Conservation (phyloP, 2,329 filamentous ascomycete genomes). For the Ophioceras dolichostomum region DNA sequence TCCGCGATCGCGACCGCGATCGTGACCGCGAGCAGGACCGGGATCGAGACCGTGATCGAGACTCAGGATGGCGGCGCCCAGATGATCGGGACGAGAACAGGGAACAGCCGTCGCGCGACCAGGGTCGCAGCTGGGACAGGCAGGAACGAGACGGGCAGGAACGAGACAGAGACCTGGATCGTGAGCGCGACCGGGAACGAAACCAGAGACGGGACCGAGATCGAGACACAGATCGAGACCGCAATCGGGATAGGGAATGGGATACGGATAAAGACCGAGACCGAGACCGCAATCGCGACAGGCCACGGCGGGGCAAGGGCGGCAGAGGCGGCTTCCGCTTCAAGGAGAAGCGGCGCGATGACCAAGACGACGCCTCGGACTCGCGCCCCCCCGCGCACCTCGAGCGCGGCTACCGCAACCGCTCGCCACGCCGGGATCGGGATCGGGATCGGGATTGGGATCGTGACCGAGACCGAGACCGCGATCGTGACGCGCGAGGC, state of each 20-base stretch:
- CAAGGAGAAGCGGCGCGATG: slow-evolving; percentile 41
- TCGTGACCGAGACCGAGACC: slow-evolving; percentile 21
- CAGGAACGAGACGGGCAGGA: too few relatives aligned
- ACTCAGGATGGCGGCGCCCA: too few relatives aligned
- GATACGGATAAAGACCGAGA: slow-evolving; percentile 15
- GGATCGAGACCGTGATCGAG: too few relatives aligned
- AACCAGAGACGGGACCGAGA: slow-evolving; percentile 15
- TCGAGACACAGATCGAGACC: slow-evolving; percentile 3
- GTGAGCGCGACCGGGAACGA: slow-evolving; percentile 7
- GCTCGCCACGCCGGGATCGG: slow-evolving; percentile 20
- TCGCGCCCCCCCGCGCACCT: slow-evolving; percentile 21
- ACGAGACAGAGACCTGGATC: slow-evolving; percentile 10
- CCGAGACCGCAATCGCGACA: slow-evolving; percentile 17
- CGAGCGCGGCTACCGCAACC: slow-evolving; percentile 39
- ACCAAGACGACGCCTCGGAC: slow-evolving; percentile 22
- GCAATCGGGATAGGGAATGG: slow-evolving; percentile 9
- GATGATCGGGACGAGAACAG: too few relatives aligned
- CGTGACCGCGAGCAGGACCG: too few relatives aligned
- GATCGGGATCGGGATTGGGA: slow-evolving; percentile 11
- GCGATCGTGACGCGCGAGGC: slow-evolving; percentile 14
- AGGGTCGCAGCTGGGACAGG: too few relatives aligned
- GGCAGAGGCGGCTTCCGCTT: slow-evolving; percentile 39
- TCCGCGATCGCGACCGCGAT: too few relatives aligned
- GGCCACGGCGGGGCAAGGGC: slow-evolving; percentile 14
- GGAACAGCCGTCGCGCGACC: neutral